Evolutionary conservation across 305 asterid genomes (phyloP).

Genomic region (Solanum hybrid): DNA sequence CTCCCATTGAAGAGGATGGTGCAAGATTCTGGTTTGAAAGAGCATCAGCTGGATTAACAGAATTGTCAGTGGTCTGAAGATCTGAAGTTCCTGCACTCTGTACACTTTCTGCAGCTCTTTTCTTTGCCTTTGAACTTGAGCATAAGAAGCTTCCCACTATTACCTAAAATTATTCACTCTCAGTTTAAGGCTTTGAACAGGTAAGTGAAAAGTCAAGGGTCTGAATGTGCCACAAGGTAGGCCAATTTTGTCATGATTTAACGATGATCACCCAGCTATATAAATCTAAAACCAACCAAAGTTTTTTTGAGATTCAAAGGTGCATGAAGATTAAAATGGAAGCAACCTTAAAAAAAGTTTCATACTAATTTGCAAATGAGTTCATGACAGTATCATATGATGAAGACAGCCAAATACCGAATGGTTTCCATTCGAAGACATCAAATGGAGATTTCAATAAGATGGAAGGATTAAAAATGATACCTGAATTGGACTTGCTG

Average conservation of each 20-base stretch:
- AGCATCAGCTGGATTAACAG: conserved; percentile 25
- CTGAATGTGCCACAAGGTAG: not conserved
- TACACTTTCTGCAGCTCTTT: conserved; percentile 26
- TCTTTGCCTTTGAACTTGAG: conserved; percentile 37
- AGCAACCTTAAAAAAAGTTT: not conserved
- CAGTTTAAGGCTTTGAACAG: not conserved
- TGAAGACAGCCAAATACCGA: not conserved
- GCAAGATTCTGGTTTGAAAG: conserved; percentile 36
- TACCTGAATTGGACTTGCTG: conserved; percentile 85
- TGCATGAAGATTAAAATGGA: not conserved
- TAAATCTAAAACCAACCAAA: not conserved
- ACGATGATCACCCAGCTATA: not conserved
- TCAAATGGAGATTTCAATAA: not conserved
- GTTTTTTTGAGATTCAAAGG: not conserved
- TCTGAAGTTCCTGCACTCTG: conserved; percentile 33
- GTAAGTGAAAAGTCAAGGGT: not conserved
- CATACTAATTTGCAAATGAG: not conserved
- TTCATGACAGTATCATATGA: not conserved
- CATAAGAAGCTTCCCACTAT: conserved; percentile 56
- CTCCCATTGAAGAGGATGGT: conserved; percentile 29
- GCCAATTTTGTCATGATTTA: not conserved
- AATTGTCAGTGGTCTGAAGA: conserved; percentile 19
- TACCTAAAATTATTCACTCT: conserved; percentile 32
- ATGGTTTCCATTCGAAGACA: not conserved
- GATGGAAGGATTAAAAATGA: not conserved